Percentiles rank a stretch among this genome's conserved stretches.
These are phyloP conservation scores for Neonectria ditissima DNA, from an alignment of 2,329 filamentous ascomycete genomes.

Conservation along the genomic window DNA sequence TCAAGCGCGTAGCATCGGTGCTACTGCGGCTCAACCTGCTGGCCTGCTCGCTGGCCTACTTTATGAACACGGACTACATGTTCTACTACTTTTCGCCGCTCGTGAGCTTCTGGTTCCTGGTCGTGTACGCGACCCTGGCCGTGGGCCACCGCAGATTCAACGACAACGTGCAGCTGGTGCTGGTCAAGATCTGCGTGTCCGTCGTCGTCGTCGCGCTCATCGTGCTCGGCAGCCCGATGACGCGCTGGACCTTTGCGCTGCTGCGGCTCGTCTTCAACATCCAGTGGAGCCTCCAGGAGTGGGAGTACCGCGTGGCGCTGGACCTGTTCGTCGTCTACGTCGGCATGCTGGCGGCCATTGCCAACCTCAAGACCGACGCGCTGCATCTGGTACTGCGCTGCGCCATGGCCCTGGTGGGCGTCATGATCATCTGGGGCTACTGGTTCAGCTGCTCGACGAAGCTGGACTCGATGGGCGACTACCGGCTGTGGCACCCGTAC, in stretches of 20 bases:
- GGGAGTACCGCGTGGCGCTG: conserved; percentile 62
- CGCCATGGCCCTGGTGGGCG: conserved; percentile 49
- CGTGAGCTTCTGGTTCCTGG: conserved; percentile 71
- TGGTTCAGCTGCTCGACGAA: conserved; percentile 10
- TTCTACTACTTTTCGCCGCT: conserved; percentile 69
- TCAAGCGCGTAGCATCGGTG: conserved; percentile 62
- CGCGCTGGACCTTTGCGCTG: conserved; percentile 41
- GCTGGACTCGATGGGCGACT: conserved; percentile 40
- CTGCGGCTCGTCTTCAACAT: conserved; percentile 58
- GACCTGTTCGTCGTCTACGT: conserved; percentile 69
- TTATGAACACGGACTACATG: conserved; percentile 65
- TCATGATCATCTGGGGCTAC: conserved; percentile 29
- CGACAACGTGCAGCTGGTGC: conserved; percentile 54
- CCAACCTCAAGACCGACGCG: conserved; percentile 39
- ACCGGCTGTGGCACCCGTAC: conserved; percentile 64
- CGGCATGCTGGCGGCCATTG: conserved; percentile 61
- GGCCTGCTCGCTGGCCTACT: conserved; percentile 62
- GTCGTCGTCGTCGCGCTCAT: conserved; percentile 54
- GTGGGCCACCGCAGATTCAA: conserved; percentile 55
- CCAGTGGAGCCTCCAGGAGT: conserved; percentile 60
- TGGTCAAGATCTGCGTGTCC: conserved; percentile 60
- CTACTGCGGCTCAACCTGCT: conserved; percentile 69
- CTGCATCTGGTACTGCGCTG: conserved; percentile 35
- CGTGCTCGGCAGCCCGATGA: conserved; percentile 33
- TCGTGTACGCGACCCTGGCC: conserved; percentile 64